Conservation (phyloP, 768 basidiomycete genomes). For the Lyophyllum decastes region DNA sequence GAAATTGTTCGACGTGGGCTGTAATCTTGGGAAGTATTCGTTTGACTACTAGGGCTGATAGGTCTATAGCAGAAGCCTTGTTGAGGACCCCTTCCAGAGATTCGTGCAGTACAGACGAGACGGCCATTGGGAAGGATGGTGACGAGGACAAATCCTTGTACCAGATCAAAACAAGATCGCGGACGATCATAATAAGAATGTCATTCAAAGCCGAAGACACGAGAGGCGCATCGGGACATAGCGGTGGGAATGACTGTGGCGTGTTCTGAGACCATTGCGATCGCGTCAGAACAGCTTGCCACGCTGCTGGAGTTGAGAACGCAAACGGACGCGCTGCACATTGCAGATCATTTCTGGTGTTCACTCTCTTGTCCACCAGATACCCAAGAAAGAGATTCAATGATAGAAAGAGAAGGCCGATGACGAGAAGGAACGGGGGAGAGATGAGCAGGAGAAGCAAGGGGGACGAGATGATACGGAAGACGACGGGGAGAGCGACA, state of each 20-base stretch:
- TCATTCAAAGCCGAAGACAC: constrained; percentile 77
- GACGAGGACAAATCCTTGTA: constrained; percentile 86
- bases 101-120: constrained; percentile 73
- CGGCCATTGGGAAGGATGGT: constrained; percentile 84
- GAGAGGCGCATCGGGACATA: constrained; percentile 63
- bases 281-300: constrained; percentile 87
- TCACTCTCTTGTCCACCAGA: constrained; percentile 51
- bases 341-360: constrained; percentile 38
- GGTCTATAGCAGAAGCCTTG: constrained; percentile 61
- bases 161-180: constrained; percentile 91
- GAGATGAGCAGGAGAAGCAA: constrained; percentile 62
- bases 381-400: constrained; percentile 58
- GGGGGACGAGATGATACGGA: constrained; percentile 67
- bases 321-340: constrained; percentile 71
- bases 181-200: constrained; percentile 75
- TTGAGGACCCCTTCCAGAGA: constrained; percentile 59
- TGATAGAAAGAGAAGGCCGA: constrained; percentile 52
- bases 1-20: constrained; percentile 85
- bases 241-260: constrained; percentile 64
- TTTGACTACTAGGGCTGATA: constrained; percentile 76
- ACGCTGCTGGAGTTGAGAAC: constrained; percentile 92
- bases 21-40: constrained; percentile 89
- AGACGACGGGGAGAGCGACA: constrained; percentile 52
- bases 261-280: constrained; percentile 86
- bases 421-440: constrained; percentile 54